Evolutionary conservation across 352 stramenopile genomes (phyloP), one percentile per base, ranked within the genome.

Genomic region (Pythium apleroticum): DNA sequence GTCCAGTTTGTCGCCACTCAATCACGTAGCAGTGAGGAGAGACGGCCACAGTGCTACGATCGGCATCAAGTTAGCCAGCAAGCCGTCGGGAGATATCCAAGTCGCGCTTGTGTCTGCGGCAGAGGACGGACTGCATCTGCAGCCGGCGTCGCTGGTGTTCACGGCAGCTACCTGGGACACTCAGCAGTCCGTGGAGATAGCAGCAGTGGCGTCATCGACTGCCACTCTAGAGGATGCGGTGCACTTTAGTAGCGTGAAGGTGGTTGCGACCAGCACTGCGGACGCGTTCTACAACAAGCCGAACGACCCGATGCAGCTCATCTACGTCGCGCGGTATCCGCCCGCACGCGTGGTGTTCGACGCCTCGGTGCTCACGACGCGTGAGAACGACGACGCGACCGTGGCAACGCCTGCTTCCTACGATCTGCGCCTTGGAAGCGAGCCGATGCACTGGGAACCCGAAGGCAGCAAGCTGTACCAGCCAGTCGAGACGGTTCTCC

Each of bases 391-490:
- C 14, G 25, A 57, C 35, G 73, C 83, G 66, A 76, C 73, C 60
- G 65, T 58, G 7, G 66, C 64, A 0, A 61, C 50, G 0, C 25
- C 37, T 3, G 52, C 66, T 1, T 25, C 69, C 2, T 90, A 92
- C 54, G 55, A 66, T 2, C 4, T 90, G 22, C 37, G 53, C 7
- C 54, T 90, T 20, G 69, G 63, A 10, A 82, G 75, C 25, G 81
- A 90, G 52, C 83, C 81, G 0, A 84, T 90, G 69, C 65, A 92
- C 31, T 92, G 83, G 83, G 79, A 92, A 17, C 75, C 76, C 0
- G 8, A 48, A 27, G 68, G 41, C 48, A 57, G 24, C 22, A 33
- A 56, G 1, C 43, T 53, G 17, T 91, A 88, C 41, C 48, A 63
- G 2, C 77, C 78, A 17, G 72, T 76, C 35, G 58, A 82, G n/a